Conservation (phyloP, 2,329 filamentous ascomycete species). For the Fusarium sororula region DNA sequence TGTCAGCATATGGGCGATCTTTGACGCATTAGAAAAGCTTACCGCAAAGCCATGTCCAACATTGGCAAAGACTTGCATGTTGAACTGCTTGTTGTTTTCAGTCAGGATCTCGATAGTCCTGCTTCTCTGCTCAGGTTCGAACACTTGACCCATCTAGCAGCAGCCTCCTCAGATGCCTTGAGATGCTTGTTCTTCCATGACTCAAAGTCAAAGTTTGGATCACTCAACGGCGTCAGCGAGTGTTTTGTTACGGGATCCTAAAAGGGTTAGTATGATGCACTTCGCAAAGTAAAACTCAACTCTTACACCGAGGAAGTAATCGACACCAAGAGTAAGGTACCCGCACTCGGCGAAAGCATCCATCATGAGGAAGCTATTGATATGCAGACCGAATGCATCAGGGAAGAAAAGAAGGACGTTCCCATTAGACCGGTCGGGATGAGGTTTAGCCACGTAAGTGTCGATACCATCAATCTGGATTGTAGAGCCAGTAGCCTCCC, state of each 20-base stretch:
- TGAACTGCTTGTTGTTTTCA: background rate
- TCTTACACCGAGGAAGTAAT: background rate
- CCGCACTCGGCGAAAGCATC: background rate
- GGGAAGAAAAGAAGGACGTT: background rate
- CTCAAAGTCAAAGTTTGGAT: background rate
- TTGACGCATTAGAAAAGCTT: background rate
- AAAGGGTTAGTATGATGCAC: accelerated
- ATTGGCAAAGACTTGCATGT: background rate
- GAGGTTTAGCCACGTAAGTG: background rate
- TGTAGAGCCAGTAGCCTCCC: background rate
- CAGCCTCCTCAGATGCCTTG: background rate
- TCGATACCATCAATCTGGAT: background rate
- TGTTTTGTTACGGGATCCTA: background rate
- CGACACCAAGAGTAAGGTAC: background rate
- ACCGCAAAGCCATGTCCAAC: background rate
- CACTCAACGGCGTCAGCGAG: background rate
- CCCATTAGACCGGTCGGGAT: background rate
- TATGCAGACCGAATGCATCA: background rate
- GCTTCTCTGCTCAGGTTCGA: background rate
- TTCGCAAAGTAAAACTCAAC: accelerated
- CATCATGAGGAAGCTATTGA: background rate
- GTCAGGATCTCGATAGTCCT: background rate
- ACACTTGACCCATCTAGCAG: background rate
- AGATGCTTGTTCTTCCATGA: background rate
- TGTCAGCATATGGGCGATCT: background rate